phyloP scores from a whole-genome alignment of 2,329 filamentous ascomycete species.

The Neopestalotiopsis sp. region DNA sequence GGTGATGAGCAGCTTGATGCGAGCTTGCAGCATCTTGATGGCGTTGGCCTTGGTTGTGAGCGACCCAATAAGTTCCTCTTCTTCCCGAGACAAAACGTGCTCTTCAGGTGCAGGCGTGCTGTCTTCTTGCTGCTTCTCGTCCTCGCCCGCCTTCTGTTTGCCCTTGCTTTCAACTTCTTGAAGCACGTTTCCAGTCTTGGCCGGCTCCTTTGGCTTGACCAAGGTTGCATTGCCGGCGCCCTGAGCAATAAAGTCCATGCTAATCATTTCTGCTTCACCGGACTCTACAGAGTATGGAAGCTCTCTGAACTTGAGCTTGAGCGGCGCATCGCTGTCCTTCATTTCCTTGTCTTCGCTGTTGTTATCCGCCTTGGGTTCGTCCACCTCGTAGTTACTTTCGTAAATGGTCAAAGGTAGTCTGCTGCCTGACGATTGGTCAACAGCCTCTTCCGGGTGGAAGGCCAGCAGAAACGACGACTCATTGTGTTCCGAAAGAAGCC shows the following conservation, averaged over 20 bases:
- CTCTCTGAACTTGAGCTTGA: conserved; percentile 78
- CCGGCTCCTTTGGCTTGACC: conserved; percentile 42
- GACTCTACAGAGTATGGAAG: conserved; percentile 89
- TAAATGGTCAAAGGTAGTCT: conserved; percentile 91
- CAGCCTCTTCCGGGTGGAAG: conserved; percentile 74
- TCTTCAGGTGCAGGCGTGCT: conserved; percentile 42
- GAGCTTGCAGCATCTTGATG: conserved; percentile 87
- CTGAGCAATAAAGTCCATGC: conserved; percentile 89
- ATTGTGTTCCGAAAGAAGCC: conserved; percentile 76
- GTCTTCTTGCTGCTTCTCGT: conserved; percentile 33
- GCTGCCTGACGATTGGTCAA: conserved; percentile 66
- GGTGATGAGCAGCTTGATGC: conserved; percentile 72
- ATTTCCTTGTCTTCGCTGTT: conserved; percentile 72
- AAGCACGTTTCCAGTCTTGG: conserved; percentile 43
- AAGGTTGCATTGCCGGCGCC: conserved; percentile 82
- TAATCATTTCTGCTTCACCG: conserved; percentile 96
- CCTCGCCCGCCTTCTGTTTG: conserved; percentile 49
- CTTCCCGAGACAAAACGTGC: conserved; percentile 57
- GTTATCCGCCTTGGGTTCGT: conserved; percentile 55
- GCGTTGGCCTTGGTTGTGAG: conserved; percentile 91
- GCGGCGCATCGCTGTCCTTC: conserved; percentile 63
- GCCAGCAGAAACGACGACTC: conserved; percentile 87
- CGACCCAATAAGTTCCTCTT: conserved; percentile 65
- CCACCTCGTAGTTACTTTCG: conserved; percentile 81
- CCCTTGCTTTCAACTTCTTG: conserved; percentile 57